phyloP scores from a whole-genome alignment of 768 basidiomycete species.

The Phylloporus scabripes region DNA sequence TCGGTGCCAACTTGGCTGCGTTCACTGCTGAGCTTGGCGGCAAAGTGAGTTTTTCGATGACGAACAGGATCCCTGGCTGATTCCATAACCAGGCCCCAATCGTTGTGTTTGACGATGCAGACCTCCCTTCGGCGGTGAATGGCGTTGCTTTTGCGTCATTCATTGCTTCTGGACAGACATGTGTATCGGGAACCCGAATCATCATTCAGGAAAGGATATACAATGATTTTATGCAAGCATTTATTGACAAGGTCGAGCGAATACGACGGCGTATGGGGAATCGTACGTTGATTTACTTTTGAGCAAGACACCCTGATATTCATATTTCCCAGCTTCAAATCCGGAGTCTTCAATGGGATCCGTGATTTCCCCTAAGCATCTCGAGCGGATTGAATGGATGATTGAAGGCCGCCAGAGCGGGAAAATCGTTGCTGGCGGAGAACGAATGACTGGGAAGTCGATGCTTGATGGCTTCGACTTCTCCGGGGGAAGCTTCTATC shows the following conservation, averaged over 20 bases:
- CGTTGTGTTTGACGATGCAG: slow-evolving; percentile 73
- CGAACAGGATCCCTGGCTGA: not conserved
- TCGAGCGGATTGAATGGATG: slow-evolving; percentile 59
- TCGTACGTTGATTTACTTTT: slow-evolving; percentile 44
- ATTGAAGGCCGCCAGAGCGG: slow-evolving; percentile 44
- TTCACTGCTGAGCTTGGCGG: slow-evolving; percentile 86
- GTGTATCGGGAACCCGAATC: slow-evolving; percentile 86
- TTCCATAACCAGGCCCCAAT: slow-evolving; percentile 58
- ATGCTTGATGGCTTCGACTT: slow-evolving; percentile 68
- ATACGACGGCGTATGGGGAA: slow-evolving; percentile 71
- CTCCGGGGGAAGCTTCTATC: slow-evolving; percentile 66
- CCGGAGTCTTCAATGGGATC: slow-evolving; percentile 73
- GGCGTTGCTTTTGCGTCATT: slow-evolving; percentile 82
- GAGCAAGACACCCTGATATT: not conserved
- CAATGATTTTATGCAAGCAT: slow-evolving; percentile 55
- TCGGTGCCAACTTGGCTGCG: slow-evolving; percentile 65
- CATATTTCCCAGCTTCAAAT: slow-evolving; percentile 50
- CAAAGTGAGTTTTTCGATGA: slow-evolving; percentile 43
- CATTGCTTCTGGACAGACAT: slow-evolving; percentile 85
- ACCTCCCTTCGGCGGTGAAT: slow-evolving; percentile 69
- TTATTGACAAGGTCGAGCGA: slow-evolving; percentile 56
- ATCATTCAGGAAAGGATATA: slow-evolving; percentile 68
- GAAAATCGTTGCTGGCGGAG: slow-evolving; percentile 56
- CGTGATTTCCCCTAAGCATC: slow-evolving; percentile 62
- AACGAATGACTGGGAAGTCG: slow-evolving; percentile 57